Evolutionary conservation across 257 asterid genomes (phyloP), one percentile per base, ranked within the genome.

Genomic region (Prunella vulgaris): DNA sequence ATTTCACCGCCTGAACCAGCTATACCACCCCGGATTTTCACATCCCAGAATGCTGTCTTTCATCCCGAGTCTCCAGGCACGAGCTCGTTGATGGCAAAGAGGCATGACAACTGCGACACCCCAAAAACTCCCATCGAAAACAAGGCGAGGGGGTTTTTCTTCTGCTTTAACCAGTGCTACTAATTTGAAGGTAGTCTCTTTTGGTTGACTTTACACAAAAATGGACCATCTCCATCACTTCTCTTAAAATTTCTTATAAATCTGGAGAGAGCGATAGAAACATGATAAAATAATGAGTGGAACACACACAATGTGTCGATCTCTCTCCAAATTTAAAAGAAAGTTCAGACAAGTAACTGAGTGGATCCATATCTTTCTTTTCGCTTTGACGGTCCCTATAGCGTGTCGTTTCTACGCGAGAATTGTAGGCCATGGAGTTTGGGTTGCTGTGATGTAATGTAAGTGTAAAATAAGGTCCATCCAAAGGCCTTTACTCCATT

Each of bases 1-100:
- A 76, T 88, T 28, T 87, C 96, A 4, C 96, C 95, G 0, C 88
- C 86, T 1, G 86, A 84, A 49, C 89, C 97, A 0, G 86, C 75
- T 10, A 66, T 84, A 21, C 96, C 95, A 4, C 85, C 74, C n/a
- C 60, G 88, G 52, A 83, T 85, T 38, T 89, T 88, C 79, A 69
- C 87, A 52, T 85, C 96, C 0, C 83, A 80, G 61, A 90, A 88
- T 58, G 71, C 83, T 2, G 86, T 89, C 73, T 82, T 86, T 35
- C 89, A 96, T 57, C 99, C 97, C 0, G 97, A 92, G 72, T 94
- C 97, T 73, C 97, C 97, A 0, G 97, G 99, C 53, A 91, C 96
- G 9, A 86, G 99, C 69, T 81, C 99, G 2, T 76, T 94, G 82
- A 90, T 94, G 96, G 76, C 90, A 51, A 82, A 82, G 81, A 81